Evolutionary conservation across 75 land plant species (phyloP).

Genomic region (Larix kaempferi): DNA sequence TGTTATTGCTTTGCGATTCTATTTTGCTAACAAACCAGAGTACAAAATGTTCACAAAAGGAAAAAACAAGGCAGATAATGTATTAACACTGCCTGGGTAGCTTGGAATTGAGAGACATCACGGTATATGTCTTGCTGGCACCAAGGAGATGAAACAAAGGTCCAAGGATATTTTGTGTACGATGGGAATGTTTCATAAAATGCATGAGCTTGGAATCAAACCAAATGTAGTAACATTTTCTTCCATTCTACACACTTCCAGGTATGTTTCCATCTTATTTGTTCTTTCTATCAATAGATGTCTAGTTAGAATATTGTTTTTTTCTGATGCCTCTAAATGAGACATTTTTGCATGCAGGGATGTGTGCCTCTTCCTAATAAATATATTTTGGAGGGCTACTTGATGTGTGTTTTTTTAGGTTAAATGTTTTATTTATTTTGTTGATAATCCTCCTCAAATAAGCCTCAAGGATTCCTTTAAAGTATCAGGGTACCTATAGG

Average conservation of each 20-base stretch:
- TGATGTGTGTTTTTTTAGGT: neutral
- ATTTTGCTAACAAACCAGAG: no score
- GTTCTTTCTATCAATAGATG: neutral
- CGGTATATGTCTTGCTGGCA: neutral
- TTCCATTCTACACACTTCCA: conserved; percentile 95
- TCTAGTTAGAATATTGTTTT: neutral
- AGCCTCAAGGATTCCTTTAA: neutral
- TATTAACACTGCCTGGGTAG: conserved; percentile 14
- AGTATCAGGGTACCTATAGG: no score
- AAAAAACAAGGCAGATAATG: neutral
- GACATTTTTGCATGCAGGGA: neutral
- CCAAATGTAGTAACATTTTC: conserved; percentile 99
- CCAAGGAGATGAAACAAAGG: conserved; percentile 13
- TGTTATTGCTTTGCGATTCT: no score
- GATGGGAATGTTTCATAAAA: conserved; percentile 70
- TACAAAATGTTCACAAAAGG: neutral
- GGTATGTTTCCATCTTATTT: conserved; percentile 34
- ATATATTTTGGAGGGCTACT: neutral
- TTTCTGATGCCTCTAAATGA: neutral
- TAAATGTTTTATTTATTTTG: neutral
- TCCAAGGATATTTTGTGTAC: conserved; percentile 55
- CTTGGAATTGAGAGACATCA: conserved; percentile 25
- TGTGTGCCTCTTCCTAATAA: neutral
- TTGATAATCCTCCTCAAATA: neutral
- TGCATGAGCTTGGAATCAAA: conserved; percentile 75